Base-by-base conservation (phyloP, 257 asterid species). In the Mitragyna speciosa region DNA sequence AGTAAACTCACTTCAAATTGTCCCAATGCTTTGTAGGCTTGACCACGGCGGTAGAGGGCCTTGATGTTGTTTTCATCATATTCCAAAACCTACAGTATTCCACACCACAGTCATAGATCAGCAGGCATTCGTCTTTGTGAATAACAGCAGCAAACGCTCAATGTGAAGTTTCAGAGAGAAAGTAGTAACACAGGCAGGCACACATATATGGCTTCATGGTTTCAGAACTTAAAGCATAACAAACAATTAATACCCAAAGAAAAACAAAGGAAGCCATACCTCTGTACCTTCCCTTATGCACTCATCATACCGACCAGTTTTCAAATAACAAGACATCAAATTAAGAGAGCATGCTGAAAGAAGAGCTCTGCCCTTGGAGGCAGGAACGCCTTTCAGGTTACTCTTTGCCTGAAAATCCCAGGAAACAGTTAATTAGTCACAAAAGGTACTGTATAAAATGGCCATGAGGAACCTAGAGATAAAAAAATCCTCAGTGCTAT, bases 11-110 rank as follows among this genome's bases (percentile, higher is more conserved):
- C 99, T 84, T 83, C 88, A 64, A 92, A 84, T 82, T 83, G 90
- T 65, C 93, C 94, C 84, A 91, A 28, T 75, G 89, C 97, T 82
- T 90, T 92, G 79, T 88, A 90, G 49, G 98, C 99, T 85, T 92
- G 98, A 81, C 98, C 99, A 81, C 97, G 90, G 74, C 98, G 92
- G 85, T 94, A 96, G 72, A 96, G 97, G 76, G 98, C 98, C 84
- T 96, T 96, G 72, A 90, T 85, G 80, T 96, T 96, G 77, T 86
- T 90, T 43, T 83, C 80, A 70, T 96, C 97, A 81, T 86, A 82
- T 63, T 84, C 91, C 87, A 96, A 84, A 80, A 94, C 98, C 99
- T 96, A 89, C 71, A 85, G 68, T 45, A 48, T 88, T 72, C 10
- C 75, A 68, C n/a, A 69, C 16, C 12, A 81, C 76, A 72, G 58